Percentiles rank a stretch among this genome's conserved stretches.
phyloP scores from a whole-genome alignment of 805 yeast genomes.

The Nakazawaea siamensis region DNA sequence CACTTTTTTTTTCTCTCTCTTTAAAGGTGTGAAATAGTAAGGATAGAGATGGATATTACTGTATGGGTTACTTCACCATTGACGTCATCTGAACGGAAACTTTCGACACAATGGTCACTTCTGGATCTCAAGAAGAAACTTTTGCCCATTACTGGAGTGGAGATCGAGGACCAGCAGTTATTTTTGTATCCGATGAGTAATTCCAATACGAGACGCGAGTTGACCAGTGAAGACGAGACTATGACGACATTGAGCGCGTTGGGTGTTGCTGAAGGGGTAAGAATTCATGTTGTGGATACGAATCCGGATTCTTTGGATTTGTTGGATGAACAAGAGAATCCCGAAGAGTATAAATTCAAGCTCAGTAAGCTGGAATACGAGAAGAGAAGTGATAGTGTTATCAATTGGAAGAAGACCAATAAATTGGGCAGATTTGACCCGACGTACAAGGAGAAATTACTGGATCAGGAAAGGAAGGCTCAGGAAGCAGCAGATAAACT shows the following conservation, averaged over 20 bases:
- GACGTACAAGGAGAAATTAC: conserved; percentile 23
- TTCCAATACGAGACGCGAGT: conserved; percentile 26
- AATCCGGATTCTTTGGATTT: conserved; percentile 39
- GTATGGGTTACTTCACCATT: conserved; percentile 55
- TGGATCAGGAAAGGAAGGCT: conserved; percentile 16
- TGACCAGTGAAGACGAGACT: conserved; percentile 14
- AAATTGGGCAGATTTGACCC: conserved; percentile 71
- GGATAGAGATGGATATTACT: conserved; percentile 30
- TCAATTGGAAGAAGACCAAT: conserved; percentile 67
- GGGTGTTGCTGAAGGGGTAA: conserved; percentile 28
- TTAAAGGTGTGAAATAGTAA: not conserved
- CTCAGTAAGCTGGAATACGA: conserved; percentile 58
- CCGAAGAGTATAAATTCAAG: conserved; percentile 29
- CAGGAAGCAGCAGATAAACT: conserved; percentile 25
- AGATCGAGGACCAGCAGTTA: conserved; percentile 45
- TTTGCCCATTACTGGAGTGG: conserved; percentile 70
- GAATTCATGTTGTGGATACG: conserved; percentile 52
- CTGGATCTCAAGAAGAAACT: conserved; percentile 42
- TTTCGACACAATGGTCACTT: conserved; percentile 56
- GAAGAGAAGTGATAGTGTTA: conserved; percentile 50
- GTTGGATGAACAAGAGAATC: conserved; percentile 19
- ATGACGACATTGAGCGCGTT: conserved; percentile 18
- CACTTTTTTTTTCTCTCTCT: not conserved
- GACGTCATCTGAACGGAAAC: conserved; percentile 62
- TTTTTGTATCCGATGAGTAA: conserved; percentile 33